A percentile compares a stretch with the other conserved stretches of the same genome.
These are phyloP conservation scores for Solanum sejunctum DNA, from an alignment of 257 asterid genomes.

Conservation along the genomic window DNA sequence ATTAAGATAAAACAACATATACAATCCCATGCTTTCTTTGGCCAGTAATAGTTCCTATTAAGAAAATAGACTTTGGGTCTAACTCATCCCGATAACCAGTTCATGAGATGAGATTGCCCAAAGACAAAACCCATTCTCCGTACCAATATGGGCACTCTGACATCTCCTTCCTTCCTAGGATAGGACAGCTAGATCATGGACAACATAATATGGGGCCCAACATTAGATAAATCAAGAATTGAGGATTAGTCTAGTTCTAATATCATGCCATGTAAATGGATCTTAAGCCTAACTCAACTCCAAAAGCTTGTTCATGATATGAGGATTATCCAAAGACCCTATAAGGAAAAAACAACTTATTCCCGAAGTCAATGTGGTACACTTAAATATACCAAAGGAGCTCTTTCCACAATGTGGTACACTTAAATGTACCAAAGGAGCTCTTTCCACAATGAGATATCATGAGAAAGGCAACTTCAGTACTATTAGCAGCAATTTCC, in stretches of 20 bases:
- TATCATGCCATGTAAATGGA: neutral
- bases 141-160: neutral
- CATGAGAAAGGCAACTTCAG: neutral
- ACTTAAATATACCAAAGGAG: neutral
- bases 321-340: neutral
- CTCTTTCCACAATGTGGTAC: neutral
- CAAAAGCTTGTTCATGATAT: neutral
- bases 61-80: neutral
- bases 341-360: neutral
- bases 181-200: neutral
- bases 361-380: neutral
- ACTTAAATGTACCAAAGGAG: neutral
- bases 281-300: neutral
- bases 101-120: neutral
- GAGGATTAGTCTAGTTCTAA: neutral
- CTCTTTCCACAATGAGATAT: neutral
- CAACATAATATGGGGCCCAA: neutral
- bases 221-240: neutral
- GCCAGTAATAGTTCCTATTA: neutral
- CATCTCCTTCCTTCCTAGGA: neutral
- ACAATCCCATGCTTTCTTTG: neutral
- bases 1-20: neutral
- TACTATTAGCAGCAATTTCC: neutral
- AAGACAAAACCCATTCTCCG: neutral
- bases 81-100: neutral